phyloP scores from a whole-genome alignment of 306 rosid species.

The Biancaea sappan region DNA sequence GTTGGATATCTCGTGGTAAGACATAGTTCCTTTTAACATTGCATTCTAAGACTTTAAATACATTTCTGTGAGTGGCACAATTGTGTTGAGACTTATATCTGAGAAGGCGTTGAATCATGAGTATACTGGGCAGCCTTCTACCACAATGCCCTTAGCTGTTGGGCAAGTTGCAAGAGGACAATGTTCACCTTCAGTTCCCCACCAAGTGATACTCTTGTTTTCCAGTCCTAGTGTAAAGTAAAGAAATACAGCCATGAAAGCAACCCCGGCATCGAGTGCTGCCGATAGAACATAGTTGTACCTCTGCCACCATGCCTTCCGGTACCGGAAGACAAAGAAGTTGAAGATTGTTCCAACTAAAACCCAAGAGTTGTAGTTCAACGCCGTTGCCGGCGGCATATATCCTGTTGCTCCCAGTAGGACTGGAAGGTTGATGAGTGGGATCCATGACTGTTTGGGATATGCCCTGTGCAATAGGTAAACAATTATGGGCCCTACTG shows the following conservation, averaged over 20 bases:
- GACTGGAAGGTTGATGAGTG: constrained; percentile 81
- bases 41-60: constrained; percentile 22
- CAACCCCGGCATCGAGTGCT: constrained; percentile 85
- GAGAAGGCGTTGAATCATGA: constrained; percentile 12
- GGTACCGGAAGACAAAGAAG: constrained; percentile 75
- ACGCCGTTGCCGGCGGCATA: constrained; percentile 80
- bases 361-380: constrained; percentile 86
- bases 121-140: constrained; percentile 56
- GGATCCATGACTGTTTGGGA: constrained; percentile 77
- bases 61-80: not conserved
- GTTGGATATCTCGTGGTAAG: constrained; percentile 8
- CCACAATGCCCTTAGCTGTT: constrained; percentile 62
- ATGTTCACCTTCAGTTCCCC: constrained; percentile 79
- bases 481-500: constrained; percentile 68
- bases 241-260: constrained; percentile 74
- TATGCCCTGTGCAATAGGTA: constrained; percentile 71
- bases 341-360: constrained; percentile 70
- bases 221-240: constrained; percentile 65
- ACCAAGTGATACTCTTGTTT: constrained; percentile 56
- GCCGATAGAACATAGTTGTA: constrained; percentile 85
- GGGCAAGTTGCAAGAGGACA: constrained; percentile 74
- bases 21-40: not conserved
- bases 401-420: constrained; percentile 74
- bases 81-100: not conserved
- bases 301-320: constrained; percentile 89